These are phyloP conservation scores for Backusella macrospora DNA, from an alignment of 192 early-diverging fungal genomes.

Conservation along the genomic window DNA sequence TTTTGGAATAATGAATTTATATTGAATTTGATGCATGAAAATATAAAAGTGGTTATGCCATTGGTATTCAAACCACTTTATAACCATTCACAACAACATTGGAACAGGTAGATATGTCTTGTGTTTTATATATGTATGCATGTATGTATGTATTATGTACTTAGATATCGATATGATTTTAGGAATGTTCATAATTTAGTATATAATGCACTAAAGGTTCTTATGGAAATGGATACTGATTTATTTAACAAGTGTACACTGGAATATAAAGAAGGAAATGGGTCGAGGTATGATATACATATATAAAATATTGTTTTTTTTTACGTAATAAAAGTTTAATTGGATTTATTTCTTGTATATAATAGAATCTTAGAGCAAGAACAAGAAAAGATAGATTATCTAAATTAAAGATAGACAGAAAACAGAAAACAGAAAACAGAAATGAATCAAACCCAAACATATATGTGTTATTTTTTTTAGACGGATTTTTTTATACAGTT, in stretches of 20 bases:
- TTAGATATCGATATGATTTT: not conserved
- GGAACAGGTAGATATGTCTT: slow-evolving; percentile 88
- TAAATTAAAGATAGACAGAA: not conserved
- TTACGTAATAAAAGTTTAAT: not conserved
- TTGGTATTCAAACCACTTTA: slow-evolving; percentile 96
- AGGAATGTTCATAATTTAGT: slow-evolving; percentile 96
- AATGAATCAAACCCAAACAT: not conserved
- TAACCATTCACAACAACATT: slow-evolving; percentile 94
- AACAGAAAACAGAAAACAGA: too few species aligned
- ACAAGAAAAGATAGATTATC: not conserved
- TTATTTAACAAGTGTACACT: slow-evolving; percentile 96
- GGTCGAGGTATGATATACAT: slow-evolving; percentile 65
- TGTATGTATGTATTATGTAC: not conserved
- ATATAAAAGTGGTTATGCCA: slow-evolving; percentile 89
- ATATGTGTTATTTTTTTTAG: too few species aligned
- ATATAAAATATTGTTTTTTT: not conserved
- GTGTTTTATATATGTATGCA: not conserved
- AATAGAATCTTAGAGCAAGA: not conserved
- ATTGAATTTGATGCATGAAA: slow-evolving; percentile 93
- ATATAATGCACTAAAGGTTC: slow-evolving; percentile 95
- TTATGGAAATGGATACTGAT: slow-evolving; percentile 95
- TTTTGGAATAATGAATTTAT: slow-evolving; percentile 99
- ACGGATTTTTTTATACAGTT: not conserved
- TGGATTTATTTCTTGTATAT: not conserved
- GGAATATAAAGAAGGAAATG: slow-evolving; percentile 89